phyloP scores from a whole-genome alignment of 345 rosid species.

The Eucalyptus decipiens region DNA sequence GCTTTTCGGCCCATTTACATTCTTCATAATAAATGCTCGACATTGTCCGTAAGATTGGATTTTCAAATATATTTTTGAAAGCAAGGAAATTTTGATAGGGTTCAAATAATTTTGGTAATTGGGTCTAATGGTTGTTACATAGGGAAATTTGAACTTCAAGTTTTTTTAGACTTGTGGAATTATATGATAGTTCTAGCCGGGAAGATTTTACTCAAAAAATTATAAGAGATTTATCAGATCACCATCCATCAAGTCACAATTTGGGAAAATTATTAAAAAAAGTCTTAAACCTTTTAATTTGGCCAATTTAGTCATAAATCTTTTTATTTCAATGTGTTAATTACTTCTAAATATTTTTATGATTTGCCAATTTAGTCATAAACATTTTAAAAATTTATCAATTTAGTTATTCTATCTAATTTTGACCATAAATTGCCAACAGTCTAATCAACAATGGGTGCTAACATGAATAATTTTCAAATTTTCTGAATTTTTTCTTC shows the following conservation, averaged over 20 bases:
- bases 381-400: no score
- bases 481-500: no score
- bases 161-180: not conserved
- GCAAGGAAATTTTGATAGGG: not conserved
- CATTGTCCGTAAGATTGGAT: rapidly evolving
- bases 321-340: rapidly evolving
- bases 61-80: not conserved
- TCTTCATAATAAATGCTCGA: not conserved
- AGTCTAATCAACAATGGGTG: no score
- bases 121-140: not conserved
- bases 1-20: not conserved
- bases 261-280: not conserved
- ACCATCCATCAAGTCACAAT: not conserved
- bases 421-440: rapidly evolving
- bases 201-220: not conserved
- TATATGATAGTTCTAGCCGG: not conserved
- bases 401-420: no score
- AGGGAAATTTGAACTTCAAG: not conserved
- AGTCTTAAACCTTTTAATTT: no score
- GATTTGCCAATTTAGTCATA: not conserved
- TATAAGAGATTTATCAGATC: not conserved
- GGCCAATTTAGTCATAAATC: no score
- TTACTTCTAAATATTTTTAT: no score
- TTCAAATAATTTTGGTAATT: not conserved
- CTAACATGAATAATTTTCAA: no score